Base-by-base conservation (phyloP, 176 grass and related monocot species). In the Pharus latifolius region DNA sequence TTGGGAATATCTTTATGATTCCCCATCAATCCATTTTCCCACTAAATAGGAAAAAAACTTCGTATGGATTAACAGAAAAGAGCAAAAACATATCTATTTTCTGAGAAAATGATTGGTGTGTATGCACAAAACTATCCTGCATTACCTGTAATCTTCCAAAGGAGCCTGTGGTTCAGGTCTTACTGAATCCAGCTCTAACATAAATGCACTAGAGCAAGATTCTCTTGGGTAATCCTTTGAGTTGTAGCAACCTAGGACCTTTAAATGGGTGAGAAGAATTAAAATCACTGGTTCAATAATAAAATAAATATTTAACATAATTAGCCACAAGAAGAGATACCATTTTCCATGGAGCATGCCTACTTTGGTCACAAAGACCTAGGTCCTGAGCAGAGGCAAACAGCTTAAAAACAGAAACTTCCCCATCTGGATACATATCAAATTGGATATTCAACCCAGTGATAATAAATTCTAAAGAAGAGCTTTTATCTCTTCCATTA, bases 81-180 rank as follows among this genome's bases (percentile, higher is more conserved):
- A 62, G 6, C 10, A 46, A 29, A 45, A 16, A 0, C 37, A 25
- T 23, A 27, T 16, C 5, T 14, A 9, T 67, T 72, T 49, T 72
- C 60, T 53, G 59, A 27, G 22, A 74, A n/a, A 73, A 50, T 19
- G 59, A 59, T 26, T 42, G 47, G 11, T 69, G 20, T 61, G 27
- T 71, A 76, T 42, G 17, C 1, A 0, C 7, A 73, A 78, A 33
- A 28, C 24, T 73, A 52, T 50, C 8, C 24, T 41, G 29, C 30
- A 59, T 34, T 76, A 93, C 95, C 95, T 99, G 78, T 99, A 99
- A 33, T 94, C 95, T 83, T 99, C 95, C 56, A 99, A 70, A 83
- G 95, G 95, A 78, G 66, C 83, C 56, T 52, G 66, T 54, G 90
- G 90, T 53, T 99, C 87, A 0, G 95, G 90, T 49, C 87, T 93